Evolutionary conservation across 495 filamentous ascomycete genomes (phyloP).

Genomic region (Lasiosphaeria ovina): DNA sequence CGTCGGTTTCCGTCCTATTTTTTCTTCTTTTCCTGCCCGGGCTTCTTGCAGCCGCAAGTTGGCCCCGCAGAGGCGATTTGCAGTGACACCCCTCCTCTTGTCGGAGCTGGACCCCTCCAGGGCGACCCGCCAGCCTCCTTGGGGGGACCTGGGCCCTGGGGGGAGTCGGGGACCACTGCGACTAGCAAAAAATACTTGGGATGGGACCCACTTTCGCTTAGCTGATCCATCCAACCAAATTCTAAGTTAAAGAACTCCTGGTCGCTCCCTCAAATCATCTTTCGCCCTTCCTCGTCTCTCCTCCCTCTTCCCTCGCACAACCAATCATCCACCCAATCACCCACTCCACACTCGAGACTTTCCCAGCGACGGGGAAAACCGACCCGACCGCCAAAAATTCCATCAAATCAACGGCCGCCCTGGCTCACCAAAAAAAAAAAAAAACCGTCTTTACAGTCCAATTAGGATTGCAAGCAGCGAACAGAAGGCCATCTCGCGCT

Average conservation of each 20-base stretch:
- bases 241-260: slow-evolving; percentile 36
- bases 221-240: slow-evolving; percentile 47
- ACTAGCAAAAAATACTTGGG: not conserved
- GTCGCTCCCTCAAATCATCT: slow-evolving; percentile 42
- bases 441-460: slow-evolving; percentile 28
- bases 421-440: slow-evolving; percentile 21
- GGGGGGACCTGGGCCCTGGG: not conserved
- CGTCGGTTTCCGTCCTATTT: slow-evolving; percentile 6
- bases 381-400: slow-evolving; percentile 19
- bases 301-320: slow-evolving; percentile 38
- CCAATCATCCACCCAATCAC: slow-evolving; percentile 41
- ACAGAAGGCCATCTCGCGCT: slow-evolving; percentile 8
- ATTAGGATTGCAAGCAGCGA: slow-evolving; percentile 24
- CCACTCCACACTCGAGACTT: slow-evolving; percentile 30
- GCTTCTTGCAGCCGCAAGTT: slow-evolving; percentile 1
- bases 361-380: slow-evolving; percentile 25
- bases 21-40: slow-evolving; percentile 16
- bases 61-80: slow-evolving; percentile 20
- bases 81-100: slow-evolving; percentile 18
- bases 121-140: slow-evolving; percentile 30
- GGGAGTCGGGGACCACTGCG: too few relatives aligned
- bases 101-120: slow-evolving; percentile 25
- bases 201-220: slow-evolving; percentile 23
- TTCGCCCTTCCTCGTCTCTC: slow-evolving; percentile 40
- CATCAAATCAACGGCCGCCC: slow-evolving; percentile 38